Evolutionary conservation across 257 asterid genomes (phyloP).

Genomic region (Lithospermum erythrorhizon): DNA sequence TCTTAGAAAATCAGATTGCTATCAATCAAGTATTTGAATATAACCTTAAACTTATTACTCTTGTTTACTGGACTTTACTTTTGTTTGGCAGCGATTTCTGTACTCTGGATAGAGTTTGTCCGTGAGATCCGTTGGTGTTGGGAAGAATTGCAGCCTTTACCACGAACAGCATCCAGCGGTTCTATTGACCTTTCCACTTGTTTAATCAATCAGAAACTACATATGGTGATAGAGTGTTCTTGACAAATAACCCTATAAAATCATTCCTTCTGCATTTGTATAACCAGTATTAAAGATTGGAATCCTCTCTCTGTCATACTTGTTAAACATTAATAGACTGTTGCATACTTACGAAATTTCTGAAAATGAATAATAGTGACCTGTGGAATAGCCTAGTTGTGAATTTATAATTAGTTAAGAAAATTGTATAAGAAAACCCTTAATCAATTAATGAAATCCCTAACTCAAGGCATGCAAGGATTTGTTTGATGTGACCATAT

Average conservation of each 20-base stretch:
- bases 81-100: slow-evolving; percentile 54
- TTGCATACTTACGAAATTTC: too few species aligned
- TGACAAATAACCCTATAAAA: neutral
- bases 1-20: neutral
- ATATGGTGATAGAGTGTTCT: slow-evolving; percentile 48
- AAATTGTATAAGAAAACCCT: neutral
- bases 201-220: slow-evolving; percentile 78
- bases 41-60: slow-evolving; percentile 3
- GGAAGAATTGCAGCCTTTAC: slow-evolving; percentile 89
- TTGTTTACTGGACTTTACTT: slow-evolving; percentile 4
- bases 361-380: neutral
- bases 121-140: slow-evolving; percentile 93
- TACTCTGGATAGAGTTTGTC: slow-evolving; percentile 90
- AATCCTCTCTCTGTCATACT: neutral
- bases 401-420: too few species aligned
- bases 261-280: neutral
- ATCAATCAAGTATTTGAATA: neutral
- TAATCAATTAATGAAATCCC: neutral
- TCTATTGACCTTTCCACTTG: slow-evolving; percentile 70
- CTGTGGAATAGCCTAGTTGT: neutral
- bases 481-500: neutral
- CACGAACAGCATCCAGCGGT: slow-evolving; percentile 60
- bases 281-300: neutral
- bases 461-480: too few species aligned
- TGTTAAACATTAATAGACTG: neutral